These are phyloP conservation scores for Euptelea pleiosperma DNA, from an alignment of 164 flowering plant genomes.

Conservation along the genomic window DNA sequence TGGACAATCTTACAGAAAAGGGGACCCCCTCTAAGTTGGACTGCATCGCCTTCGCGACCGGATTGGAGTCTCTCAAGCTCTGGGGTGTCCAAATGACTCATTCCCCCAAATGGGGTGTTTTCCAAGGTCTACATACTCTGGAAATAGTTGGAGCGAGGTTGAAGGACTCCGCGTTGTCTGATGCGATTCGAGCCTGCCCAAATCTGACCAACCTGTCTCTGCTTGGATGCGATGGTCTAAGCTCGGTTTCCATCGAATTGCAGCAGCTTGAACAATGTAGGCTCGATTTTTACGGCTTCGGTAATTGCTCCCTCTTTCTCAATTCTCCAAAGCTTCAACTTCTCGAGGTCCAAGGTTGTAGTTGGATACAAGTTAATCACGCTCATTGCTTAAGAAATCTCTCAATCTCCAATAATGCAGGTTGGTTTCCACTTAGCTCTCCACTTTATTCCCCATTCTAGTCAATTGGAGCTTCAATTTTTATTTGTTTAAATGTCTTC, in stretches of 20 bases:
- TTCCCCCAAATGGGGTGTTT: constrained; percentile 65
- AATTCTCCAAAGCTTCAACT: constrained; percentile 42
- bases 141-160: constrained; percentile 71
- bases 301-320: constrained; percentile 50
- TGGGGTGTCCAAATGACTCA: constrained; percentile 72
- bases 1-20: constrained; percentile 56
- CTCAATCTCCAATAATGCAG: constrained; percentile 62
- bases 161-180: constrained; percentile 46
- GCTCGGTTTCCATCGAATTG: constrained; percentile 48
- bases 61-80: constrained; percentile 61
- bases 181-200: constrained; percentile 58
- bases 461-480: neutral
- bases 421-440: constrained; percentile 25
- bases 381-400: constrained; percentile 43
- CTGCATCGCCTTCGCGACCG: constrained; percentile 39
- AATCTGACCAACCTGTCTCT: constrained; percentile 53
- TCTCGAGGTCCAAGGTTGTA: constrained; percentile 74
- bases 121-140: constrained; percentile 49
- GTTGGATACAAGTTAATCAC: constrained; percentile 59
- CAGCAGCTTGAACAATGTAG: constrained; percentile 56
- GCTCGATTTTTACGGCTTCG: constrained; percentile 66
- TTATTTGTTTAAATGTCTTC: constrained; percentile 2
- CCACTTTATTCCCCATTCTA: neutral
- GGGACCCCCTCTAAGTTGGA: constrained; percentile 48
- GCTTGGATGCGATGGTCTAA: constrained; percentile 71